These are phyloP conservation scores for Apiotrichum akiyoshidainum DNA, from an alignment of 1,284 basidiomycete species.

Conservation along the genomic window DNA sequence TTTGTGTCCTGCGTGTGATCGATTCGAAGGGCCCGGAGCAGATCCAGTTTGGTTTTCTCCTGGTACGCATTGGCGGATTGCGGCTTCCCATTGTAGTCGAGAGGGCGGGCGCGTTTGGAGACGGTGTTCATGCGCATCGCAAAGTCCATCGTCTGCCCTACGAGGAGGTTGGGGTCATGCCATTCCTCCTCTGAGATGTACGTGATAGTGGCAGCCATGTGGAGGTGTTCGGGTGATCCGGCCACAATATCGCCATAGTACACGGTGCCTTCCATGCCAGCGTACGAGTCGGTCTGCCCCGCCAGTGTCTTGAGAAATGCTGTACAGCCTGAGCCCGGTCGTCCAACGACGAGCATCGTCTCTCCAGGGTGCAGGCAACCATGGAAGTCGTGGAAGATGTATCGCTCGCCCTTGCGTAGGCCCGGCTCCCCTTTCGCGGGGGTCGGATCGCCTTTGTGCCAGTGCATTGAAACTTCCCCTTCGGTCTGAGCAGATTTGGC, in stretches of 20 bases:
- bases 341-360: conserved; percentile 46
- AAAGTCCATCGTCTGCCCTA: conserved; percentile 46
- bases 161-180: conserved; percentile 44
- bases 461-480: neutral
- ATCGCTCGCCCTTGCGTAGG: conserved; percentile 35
- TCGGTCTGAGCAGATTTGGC: too few relatives aligned
- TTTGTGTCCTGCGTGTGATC: conserved; percentile 59
- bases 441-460: conserved; percentile 16
- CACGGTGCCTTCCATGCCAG: conserved; percentile 49
- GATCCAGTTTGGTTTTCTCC: conserved; percentile 9
- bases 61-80: conserved; percentile 35
- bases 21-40: conserved; percentile 69
- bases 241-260: conserved; percentile 42
- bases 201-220: conserved; percentile 11
- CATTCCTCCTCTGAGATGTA: conserved; percentile 47
- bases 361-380: conserved; percentile 42
- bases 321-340: conserved; percentile 51
- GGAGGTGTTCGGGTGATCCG: conserved; percentile 9
- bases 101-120: conserved; percentile 22
- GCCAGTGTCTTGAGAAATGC: conserved; percentile 53
- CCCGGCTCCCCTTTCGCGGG: conserved; percentile 26
- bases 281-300: conserved; percentile 50
- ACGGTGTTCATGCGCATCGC: conserved; percentile 44
- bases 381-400: conserved; percentile 35
- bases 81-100: conserved; percentile 26